Evolutionary conservation across 768 basidiomycete genomes (phyloP).

Genomic region (Suillus americanus): DNA sequence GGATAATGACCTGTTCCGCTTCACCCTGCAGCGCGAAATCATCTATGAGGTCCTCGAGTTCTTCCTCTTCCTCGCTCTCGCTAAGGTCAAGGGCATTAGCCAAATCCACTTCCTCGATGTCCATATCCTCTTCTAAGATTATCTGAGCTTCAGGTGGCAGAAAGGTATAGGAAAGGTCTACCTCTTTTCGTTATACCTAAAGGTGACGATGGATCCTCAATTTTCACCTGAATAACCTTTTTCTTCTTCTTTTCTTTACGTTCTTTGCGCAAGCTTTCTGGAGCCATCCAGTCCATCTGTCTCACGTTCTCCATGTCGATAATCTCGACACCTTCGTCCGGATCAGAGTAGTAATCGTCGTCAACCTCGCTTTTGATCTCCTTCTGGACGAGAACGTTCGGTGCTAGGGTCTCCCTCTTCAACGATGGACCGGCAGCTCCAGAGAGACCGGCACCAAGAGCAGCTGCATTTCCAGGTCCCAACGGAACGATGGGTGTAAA

Average conservation of each 20-base stretch:
- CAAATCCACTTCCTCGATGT: conserved; percentile 41
- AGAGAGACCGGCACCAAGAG: conserved; percentile 50
- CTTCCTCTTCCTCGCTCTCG: conserved; percentile 77
- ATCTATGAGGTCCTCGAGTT: conserved; percentile 73
- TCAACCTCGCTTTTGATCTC: conserved; percentile 43
- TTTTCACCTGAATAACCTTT: conserved; percentile 40
- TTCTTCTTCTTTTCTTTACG: conserved; percentile 36
- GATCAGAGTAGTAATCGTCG: conserved; percentile 79
- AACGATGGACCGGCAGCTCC: conserved; percentile 50
- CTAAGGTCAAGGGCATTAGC: conserved; percentile 68
- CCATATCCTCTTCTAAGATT: conserved; percentile 18
- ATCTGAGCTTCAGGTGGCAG: not conserved
- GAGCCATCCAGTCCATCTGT: conserved; percentile 88
- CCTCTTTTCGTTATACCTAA: conserved; percentile 34
- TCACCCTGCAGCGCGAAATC: conserved; percentile 54
- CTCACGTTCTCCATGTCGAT: conserved; percentile 78
- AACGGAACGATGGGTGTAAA: conserved; percentile 50
- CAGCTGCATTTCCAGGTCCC: conserved; percentile 34
- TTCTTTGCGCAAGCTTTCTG: conserved; percentile 65
- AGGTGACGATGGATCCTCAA: conserved; percentile 37
- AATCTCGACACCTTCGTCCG: conserved; percentile 85
- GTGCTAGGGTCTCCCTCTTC: conserved; percentile 36
- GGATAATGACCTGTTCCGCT: conserved; percentile 37
- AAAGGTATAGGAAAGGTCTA: conserved; percentile 16
- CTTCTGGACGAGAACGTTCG: conserved; percentile 20